These are phyloP conservation scores for Strobilomyces echinocephalus DNA, from an alignment of 768 basidiomycete species.

Conservation along the genomic window DNA sequence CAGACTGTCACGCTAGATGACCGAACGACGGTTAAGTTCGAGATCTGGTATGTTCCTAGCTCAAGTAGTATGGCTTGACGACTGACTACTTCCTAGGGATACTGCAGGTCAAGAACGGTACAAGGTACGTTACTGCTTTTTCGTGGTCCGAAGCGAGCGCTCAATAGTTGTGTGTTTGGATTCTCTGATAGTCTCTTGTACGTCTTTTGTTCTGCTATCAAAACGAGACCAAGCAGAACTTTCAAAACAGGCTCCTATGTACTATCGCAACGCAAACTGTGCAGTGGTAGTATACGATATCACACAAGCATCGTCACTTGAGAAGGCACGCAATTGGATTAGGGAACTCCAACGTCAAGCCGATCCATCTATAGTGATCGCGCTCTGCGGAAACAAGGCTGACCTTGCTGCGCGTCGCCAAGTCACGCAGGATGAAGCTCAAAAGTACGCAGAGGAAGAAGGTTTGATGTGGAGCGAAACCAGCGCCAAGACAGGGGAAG, in stretches of 20 bases:
- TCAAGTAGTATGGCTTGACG: neutral
- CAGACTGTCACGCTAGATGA: slow-evolving; percentile 92
- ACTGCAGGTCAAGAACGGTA: slow-evolving; percentile 95
- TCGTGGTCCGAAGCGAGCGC: neutral
- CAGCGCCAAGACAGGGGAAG: slow-evolving; percentile 84
- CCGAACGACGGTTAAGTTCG: slow-evolving; percentile 91
- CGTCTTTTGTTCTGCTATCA: slow-evolving; percentile 17
- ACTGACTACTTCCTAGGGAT: slow-evolving; percentile 53
- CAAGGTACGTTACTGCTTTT: slow-evolving; percentile 48
- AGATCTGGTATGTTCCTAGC: slow-evolving; percentile 74
- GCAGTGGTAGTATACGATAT: slow-evolving; percentile 97
- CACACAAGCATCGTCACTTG: slow-evolving; percentile 84
- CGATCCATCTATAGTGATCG: slow-evolving; percentile 94
- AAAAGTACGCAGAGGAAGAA: slow-evolving; percentile 90
- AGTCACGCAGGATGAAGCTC: slow-evolving; percentile 81
- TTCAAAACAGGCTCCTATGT: slow-evolving; percentile 76
- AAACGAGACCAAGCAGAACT: slow-evolving; percentile 1
- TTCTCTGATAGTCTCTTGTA: slow-evolving; percentile 40
- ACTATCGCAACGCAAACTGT: slow-evolving; percentile 92
- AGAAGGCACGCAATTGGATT: slow-evolving; percentile 96
- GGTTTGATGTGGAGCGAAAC: slow-evolving; percentile 92
- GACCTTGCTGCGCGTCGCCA: slow-evolving; percentile 84
- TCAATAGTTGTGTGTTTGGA: neutral
- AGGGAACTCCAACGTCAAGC: slow-evolving; percentile 95
- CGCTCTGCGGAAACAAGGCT: slow-evolving; percentile 92